phyloP scores from a whole-genome alignment of 31 red algal genomes.

The Endocladia muricata region DNA sequence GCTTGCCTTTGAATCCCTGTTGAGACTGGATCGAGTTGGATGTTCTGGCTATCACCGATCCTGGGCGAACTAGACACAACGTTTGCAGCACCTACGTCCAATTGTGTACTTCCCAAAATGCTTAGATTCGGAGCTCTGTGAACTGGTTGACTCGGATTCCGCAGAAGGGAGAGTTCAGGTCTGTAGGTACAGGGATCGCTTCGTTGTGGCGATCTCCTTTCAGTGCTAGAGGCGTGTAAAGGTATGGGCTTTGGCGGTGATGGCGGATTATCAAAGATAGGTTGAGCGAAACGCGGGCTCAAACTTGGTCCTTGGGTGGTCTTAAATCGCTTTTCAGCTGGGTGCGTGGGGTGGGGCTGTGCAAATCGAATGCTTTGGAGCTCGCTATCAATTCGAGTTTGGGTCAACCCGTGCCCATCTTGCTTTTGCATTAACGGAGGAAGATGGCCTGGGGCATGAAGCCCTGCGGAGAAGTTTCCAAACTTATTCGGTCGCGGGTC shows the following conservation, averaged over 20 bases:
- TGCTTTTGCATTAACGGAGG: slow-evolving; percentile 23
- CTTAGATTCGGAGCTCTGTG: not conserved
- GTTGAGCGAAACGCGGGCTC: slow-evolving; percentile 12
- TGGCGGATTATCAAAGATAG: slow-evolving; percentile 4
- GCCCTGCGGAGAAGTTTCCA: not conserved
- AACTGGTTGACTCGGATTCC: not conserved
- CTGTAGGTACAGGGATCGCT: not conserved
- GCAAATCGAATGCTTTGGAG: not conserved
- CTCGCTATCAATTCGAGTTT: slow-evolving; percentile 7
- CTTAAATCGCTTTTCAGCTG: slow-evolving; percentile 24
- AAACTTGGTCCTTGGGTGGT: slow-evolving; percentile 4
- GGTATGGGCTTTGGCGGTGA: not conserved
- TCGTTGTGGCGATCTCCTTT: not conserved
- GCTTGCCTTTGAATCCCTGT: not conserved
- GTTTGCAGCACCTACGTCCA: slow-evolving; percentile 1
- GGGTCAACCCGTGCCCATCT: not conserved
- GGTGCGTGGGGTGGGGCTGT: not conserved
- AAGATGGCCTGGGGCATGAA: not conserved
- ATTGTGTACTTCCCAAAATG: not conserved
- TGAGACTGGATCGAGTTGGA: slow-evolving; percentile 27
- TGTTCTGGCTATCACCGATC: slow-evolving; percentile 28
- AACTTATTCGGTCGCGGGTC: slow-evolving; percentile 2
- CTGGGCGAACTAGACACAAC: slow-evolving; percentile 13
- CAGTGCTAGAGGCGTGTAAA: not conserved
- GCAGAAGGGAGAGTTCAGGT: not conserved